Conservation (phyloP, 306 rosid genomes). For the Elaeagnus macrophylla region DNA sequence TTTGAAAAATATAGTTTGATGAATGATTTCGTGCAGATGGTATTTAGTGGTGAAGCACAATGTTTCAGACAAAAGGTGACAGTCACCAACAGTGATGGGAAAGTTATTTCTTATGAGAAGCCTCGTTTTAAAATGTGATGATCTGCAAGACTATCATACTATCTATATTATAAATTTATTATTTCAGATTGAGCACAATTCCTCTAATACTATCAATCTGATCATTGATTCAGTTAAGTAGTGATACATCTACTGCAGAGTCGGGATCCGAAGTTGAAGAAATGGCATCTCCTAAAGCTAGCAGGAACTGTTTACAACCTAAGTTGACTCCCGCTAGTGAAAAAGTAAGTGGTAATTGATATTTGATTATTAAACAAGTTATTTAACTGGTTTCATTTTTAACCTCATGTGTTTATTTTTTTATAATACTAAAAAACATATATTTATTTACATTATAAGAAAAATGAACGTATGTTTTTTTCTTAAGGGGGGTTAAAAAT, state of each 20-base stretch:
- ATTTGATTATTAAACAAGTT: no score
- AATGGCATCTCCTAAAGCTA: slow-evolving; percentile 66
- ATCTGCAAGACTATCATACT: slow-evolving; percentile 20
- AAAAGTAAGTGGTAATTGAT: slow-evolving; percentile 45
- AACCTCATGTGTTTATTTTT: no score
- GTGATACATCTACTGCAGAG: slow-evolving; percentile 88
- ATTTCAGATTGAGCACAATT: neutral
- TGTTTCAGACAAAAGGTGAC: slow-evolving; percentile 65
- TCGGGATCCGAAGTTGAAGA: slow-evolving; percentile 94
- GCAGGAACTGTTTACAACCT: slow-evolving; percentile 43
- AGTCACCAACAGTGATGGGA: slow-evolving; percentile 46
- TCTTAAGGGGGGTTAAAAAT: no score
- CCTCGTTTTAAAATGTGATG: slow-evolving; percentile 40
- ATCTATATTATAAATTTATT: slow-evolving; percentile 6
- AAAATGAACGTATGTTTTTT: no score
- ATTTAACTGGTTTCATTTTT: no score
- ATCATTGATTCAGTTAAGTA: slow-evolving; percentile 38
- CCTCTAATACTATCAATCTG: slow-evolving; percentile 12
- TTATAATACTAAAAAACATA: no score
- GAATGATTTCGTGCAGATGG: slow-evolving; percentile 42
- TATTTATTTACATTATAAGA: no score
- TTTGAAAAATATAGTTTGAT: slow-evolving; percentile 6
- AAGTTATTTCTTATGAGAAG: slow-evolving; percentile 49
- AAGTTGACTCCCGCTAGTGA: slow-evolving; percentile 76
- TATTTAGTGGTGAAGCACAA: slow-evolving; percentile 64